A percentile compares a stretch with the other conserved stretches of the same genome.
Evolutionary conservation across 306 rosid species (phyloP).

Genomic region (Begonia peltatifolia): DNA sequence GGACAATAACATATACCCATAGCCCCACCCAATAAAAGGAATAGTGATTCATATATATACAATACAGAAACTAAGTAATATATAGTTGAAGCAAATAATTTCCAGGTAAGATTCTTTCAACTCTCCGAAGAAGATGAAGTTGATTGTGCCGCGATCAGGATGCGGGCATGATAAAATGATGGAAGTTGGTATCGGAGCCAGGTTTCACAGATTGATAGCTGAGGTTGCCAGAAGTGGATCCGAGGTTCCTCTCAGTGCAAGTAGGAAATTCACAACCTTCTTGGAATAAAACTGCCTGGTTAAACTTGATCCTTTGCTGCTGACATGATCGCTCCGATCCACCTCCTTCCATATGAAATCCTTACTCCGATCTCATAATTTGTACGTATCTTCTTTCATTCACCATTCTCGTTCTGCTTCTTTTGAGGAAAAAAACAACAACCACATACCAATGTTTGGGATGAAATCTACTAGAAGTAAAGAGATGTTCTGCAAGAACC

Average conservation of each 20-base stretch:
- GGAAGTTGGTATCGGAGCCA: too few species aligned
- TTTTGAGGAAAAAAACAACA: conserved; percentile 8
- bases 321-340: conserved; percentile 97
- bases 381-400: conserved; percentile 8
- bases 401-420: conserved; percentile 7
- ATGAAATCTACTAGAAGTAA: too few species aligned
- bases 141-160: too few species aligned
- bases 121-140: too few species aligned
- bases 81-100: not conserved
- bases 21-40: not conserved
- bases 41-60: not conserved
- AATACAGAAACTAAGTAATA: not conserved
- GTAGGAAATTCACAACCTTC: conserved; percentile 41
- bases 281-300: conserved; percentile 41
- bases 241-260: conserved; percentile 99
- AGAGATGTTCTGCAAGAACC: too few species aligned
- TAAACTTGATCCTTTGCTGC: conserved; percentile 48
- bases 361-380: conserved; percentile 8
- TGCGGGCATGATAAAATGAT: too few species aligned
- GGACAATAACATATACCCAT: not conserved
- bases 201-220: not conserved
- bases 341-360: conserved; percentile 1
- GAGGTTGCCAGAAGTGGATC: conserved; percentile 33
- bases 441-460: too few species aligned
- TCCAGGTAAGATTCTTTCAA: too few species aligned